Evolutionary conservation across 139 green algal species (phyloP).

Genomic region (Chlamydomonas applanata): DNA sequence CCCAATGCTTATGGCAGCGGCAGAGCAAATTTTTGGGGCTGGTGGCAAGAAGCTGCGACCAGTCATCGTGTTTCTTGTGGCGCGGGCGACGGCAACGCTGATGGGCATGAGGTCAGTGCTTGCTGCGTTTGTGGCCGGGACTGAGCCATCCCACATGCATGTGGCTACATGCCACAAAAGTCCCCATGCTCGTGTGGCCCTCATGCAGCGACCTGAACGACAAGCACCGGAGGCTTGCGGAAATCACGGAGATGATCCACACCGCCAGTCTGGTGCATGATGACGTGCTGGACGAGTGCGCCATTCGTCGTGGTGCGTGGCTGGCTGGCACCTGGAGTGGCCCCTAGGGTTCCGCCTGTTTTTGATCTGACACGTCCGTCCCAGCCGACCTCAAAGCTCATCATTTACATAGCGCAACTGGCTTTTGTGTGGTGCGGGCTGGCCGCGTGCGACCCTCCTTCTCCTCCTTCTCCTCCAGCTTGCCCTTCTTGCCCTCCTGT

Average conservation of each 20-base stretch:
- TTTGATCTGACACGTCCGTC: no score
- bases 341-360: no score
- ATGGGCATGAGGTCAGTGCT: slow-evolving; percentile 54
- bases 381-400: no score
- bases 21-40: slow-evolving; percentile 97
- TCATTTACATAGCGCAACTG: no score
- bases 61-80: slow-evolving; percentile 87
- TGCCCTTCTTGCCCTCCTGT: no score
- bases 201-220: slow-evolving; percentile 82
- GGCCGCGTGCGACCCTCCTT: no score
- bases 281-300: slow-evolving; percentile 97
- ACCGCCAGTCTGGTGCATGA: slow-evolving; percentile 97
- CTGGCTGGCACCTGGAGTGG: no score
- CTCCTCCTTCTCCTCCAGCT: no score
- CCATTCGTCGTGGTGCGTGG: slow-evolving; percentile 72
- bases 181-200: neutral
- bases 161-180: neutral
- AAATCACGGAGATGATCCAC: slow-evolving; percentile 99
- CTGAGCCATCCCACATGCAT: neutral
- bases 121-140: neutral
- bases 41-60: slow-evolving; percentile 93
- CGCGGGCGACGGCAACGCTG: slow-evolving; percentile 71
- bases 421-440: no score
- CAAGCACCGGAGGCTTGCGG: slow-evolving; percentile 85
- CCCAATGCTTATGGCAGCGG: slow-evolving; percentile 92